A percentile compares a stretch with the other conserved stretches of the same genome.
Evolutionary conservation across 2,329 filamentous ascomycete genomes (phyloP).

Genomic region (Alternaria burnsii): DNA sequence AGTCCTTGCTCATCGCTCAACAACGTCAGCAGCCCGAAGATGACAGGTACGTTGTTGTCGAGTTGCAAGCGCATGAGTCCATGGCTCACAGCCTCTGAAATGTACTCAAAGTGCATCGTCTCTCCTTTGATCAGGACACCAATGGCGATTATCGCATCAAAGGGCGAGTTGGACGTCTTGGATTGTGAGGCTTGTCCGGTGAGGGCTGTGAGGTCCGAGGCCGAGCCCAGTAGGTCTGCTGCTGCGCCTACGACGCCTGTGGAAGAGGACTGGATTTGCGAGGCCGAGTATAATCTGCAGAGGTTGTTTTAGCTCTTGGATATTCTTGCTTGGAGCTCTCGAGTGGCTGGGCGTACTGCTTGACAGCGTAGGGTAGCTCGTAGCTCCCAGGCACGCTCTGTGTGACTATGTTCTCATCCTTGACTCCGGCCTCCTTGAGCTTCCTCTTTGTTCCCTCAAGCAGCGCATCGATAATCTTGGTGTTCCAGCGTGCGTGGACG

Average conservation of each 20-base stretch:
- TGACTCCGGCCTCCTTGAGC: constrained; percentile 80
- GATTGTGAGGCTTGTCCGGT: constrained; percentile 34
- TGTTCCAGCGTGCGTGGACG: constrained; percentile 96
- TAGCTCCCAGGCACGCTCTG: constrained; percentile 93
- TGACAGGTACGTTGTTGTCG: constrained; percentile 85
- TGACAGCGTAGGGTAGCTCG: constrained; percentile 90
- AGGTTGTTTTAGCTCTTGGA: neutral
- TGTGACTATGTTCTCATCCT: constrained; percentile 84
- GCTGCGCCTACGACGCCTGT: constrained; percentile 68
- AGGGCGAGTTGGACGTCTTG: constrained; percentile 60
- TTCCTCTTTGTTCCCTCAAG: constrained; percentile 81
- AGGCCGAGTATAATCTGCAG: constrained; percentile 79
- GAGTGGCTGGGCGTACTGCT: constrained; percentile 67
- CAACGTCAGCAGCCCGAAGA: constrained; percentile 92
- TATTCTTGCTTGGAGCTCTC: neutral
- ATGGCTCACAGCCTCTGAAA: constrained; percentile 87
- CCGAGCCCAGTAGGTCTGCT: constrained; percentile 77
- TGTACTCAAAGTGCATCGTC: constrained; percentile 99
- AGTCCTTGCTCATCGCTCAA: constrained; percentile 87
- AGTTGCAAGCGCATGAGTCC: constrained; percentile 95
- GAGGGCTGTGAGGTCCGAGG: constrained; percentile 64
- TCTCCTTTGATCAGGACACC: constrained; percentile 98
- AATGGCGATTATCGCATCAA: constrained; percentile 94
- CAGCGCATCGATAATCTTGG: constrained; percentile 83
- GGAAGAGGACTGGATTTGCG: constrained; percentile 76